These are phyloP conservation scores for Pholiota microspora DNA, from an alignment of 768 basidiomycete genomes.

Conservation along the genomic window DNA sequence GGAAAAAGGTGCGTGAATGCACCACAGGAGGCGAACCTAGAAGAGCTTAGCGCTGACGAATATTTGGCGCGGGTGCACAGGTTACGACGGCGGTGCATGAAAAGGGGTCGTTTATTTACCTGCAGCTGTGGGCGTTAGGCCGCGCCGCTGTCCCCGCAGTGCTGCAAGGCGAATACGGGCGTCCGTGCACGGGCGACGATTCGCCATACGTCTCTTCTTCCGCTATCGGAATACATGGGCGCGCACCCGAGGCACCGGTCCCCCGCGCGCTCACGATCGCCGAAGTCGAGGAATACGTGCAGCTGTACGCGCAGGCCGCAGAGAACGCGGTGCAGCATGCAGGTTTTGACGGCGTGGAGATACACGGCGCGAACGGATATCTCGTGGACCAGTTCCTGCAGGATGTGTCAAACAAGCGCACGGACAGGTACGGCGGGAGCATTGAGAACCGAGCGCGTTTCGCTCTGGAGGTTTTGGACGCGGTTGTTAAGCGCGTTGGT, in stretches of 20 bases:
- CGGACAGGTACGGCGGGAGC: conserved; percentile 68
- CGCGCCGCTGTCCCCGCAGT: conserved; percentile 32
- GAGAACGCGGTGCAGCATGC: conserved; percentile 52
- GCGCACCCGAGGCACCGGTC: conserved; percentile 9
- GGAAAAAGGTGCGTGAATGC: conserved; percentile 43
- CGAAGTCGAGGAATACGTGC: conserved; percentile 51
- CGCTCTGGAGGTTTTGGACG: conserved; percentile 50
- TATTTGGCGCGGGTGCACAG: conserved; percentile 24
- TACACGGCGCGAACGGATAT: conserved; percentile 46
- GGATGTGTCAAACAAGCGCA: conserved; percentile 52
- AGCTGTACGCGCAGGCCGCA: conserved; percentile 53
- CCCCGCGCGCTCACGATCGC: conserved; percentile 42
- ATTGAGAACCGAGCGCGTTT: conserved; percentile 62
- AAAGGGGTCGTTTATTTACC: conserved; percentile 44
- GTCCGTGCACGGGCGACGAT: conserved; percentile 22
- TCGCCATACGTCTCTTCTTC: conserved; percentile 20
- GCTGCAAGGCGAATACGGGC: conserved; percentile 29
- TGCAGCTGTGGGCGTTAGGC: conserved; percentile 61
- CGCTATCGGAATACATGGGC: no score
- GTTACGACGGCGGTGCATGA: conserved; percentile 45
- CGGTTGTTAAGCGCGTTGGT: conserved; percentile 52
- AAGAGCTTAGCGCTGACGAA: background rate
- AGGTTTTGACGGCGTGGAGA: conserved; percentile 66
- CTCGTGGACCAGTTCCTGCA: conserved; percentile 65
- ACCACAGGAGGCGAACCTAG: no score